These are phyloP conservation scores for Ustilago hordei DNA, from an alignment of 1,284 basidiomycete species.

Conservation along the genomic window DNA sequence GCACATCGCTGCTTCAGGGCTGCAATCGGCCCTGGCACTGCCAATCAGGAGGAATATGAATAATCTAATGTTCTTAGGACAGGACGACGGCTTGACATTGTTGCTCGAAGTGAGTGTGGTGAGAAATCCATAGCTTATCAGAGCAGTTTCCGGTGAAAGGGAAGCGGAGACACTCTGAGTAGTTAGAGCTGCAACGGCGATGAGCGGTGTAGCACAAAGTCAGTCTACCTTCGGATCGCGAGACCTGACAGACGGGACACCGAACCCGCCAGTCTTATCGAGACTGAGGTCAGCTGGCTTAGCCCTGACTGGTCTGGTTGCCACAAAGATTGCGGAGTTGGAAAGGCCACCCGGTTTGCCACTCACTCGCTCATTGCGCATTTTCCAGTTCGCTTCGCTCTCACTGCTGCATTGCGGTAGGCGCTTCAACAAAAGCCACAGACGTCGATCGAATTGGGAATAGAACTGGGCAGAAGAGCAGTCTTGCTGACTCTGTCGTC, in stretches of 20 bases:
- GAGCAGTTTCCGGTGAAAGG: neutral
- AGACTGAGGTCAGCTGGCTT: too few species aligned
- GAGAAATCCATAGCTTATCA: too few species aligned
- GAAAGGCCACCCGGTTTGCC: too few species aligned
- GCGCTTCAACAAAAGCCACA: conserved; percentile 1
- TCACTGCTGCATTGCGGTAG: too few species aligned
- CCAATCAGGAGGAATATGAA: neutral
- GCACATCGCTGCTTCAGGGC: neutral
- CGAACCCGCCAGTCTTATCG: neutral
- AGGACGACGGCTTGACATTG: too few species aligned
- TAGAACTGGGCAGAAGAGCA: neutral
- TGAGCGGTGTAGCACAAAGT: neutral
- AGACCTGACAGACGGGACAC: conserved; percentile 1
- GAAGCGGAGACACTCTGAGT: neutral
- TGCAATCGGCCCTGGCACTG: neutral
- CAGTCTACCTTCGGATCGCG: neutral
- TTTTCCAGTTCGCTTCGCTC: too few species aligned
- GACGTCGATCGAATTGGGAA: neutral
- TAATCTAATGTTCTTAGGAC: too few species aligned
- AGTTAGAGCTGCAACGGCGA: neutral
- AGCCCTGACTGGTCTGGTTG: too few species aligned
- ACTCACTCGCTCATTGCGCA: too few species aligned
- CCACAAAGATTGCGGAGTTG: too few species aligned
- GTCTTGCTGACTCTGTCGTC: neutral
- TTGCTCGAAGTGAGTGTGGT: neutral